Percentiles rank a stretch among this genome's conserved stretches.
Conservation (phyloP, 1,284 basidiomycete species). For the Naganishia cerealis region DNA sequence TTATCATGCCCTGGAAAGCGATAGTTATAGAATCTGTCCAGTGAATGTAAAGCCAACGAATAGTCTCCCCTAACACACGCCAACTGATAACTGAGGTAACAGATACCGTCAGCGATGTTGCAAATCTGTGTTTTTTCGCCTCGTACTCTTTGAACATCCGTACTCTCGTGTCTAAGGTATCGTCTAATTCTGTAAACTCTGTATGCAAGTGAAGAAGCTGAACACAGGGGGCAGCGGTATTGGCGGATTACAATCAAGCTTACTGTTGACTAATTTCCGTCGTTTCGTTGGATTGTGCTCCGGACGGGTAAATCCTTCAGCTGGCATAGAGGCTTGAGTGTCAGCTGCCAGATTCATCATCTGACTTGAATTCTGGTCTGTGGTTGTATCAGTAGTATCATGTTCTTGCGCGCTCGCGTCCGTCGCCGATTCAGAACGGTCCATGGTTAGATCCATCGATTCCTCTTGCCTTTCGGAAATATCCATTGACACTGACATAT, state of each 20-base stretch:
- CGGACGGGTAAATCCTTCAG: background rate
- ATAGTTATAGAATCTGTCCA: constrained; percentile 52
- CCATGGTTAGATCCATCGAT: constrained; percentile 7
- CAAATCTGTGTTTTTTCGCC: background rate
- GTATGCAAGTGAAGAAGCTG: background rate
- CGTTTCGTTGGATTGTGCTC: constrained; percentile 18
- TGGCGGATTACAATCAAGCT: background rate
- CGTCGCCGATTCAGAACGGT: background rate
- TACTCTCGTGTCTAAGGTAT: constrained; percentile 41
- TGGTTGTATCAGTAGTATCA: background rate
- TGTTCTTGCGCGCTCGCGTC: background rate
- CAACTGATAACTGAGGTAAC: constrained; percentile 38
- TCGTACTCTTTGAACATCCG: constrained; percentile 44
- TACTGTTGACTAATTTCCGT: constrained; percentile 28
- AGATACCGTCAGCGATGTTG: background rate
- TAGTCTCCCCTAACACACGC: constrained; percentile 47
- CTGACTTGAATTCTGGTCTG: background rate
- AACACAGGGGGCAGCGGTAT: background rate
- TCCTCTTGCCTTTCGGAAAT: constrained; percentile 14
- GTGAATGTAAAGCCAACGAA: constrained; percentile 41
- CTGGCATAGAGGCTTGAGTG: background rate
- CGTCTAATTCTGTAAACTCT: constrained; percentile 39
- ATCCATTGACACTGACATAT: constrained; percentile 22
- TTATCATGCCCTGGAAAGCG: constrained; percentile 44
- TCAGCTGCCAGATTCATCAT: background rate